Evolutionary conservation across 225 moss, liverwort and hornwort species (phyloP).

Genomic region (Antitrichia curtipendula): DNA sequence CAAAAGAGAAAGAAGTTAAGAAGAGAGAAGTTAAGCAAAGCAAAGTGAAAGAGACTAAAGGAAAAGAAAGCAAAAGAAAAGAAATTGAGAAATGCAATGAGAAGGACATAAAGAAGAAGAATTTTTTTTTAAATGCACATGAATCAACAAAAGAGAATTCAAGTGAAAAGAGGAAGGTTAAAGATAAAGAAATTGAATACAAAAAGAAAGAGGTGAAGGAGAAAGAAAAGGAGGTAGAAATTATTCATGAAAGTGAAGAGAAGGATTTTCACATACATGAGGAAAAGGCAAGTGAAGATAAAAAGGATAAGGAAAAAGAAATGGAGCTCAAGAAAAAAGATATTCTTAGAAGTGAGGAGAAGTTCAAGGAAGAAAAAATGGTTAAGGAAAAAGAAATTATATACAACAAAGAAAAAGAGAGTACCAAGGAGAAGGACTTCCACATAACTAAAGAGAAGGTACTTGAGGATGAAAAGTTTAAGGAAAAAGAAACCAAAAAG

Average conservation of each 20-base stretch:
- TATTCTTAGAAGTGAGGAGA: neutral
- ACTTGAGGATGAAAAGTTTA: neutral
- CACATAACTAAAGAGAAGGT: neutral
- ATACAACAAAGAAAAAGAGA: neutral
- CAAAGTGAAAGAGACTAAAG: neutral
- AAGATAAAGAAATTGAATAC: neutral
- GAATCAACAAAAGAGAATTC: neutral
- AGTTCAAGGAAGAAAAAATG: neutral
- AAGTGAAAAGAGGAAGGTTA: neutral
- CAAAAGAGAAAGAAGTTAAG: neutral
- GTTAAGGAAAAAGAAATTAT: neutral
- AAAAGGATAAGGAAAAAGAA: neutral
- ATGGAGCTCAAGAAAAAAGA: neutral
- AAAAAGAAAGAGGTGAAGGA: neutral
- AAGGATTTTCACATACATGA: neutral
- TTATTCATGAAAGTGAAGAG: neutral
- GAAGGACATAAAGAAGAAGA: neutral
- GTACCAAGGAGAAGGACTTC: neutral
- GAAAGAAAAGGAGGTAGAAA: neutral
- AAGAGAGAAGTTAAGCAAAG: neutral
- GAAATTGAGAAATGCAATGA: neutral
- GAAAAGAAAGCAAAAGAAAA: neutral
- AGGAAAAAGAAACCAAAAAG: neutral
- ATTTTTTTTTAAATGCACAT: neutral
- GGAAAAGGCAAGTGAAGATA: neutral